Percentiles rank a stretch among this genome's conserved stretches.
These are phyloP conservation scores for Calocera cornea DNA, from an alignment of 768 basidiomycete species.

Conservation along the genomic window DNA sequence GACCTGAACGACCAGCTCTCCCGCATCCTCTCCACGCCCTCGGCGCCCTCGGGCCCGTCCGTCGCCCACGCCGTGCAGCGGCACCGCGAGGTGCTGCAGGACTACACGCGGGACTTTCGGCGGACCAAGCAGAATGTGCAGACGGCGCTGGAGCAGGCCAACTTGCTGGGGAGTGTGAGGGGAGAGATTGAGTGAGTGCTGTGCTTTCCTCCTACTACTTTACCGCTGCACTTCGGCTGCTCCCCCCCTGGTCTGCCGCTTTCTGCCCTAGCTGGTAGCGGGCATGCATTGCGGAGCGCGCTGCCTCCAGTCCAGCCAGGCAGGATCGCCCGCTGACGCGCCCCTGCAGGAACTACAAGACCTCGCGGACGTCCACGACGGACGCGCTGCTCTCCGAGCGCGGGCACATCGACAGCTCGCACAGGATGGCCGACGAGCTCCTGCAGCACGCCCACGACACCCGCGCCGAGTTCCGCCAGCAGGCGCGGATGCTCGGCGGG, in stretches of 20 bases:
- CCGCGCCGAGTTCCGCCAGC: constrained; percentile 77
- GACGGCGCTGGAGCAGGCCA: constrained; percentile 71
- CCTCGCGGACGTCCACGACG: constrained; percentile 49
- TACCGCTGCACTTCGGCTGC: background rate
- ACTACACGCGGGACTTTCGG: constrained; percentile 69
- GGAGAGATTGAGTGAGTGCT: constrained; percentile 78
- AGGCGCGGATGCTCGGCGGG: constrained; percentile 56
- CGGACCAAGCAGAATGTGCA: constrained; percentile 76
- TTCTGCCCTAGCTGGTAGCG: background rate
- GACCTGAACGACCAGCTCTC: constrained; percentile 76
- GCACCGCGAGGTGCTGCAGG: constrained; percentile 79
- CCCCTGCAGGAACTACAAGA: constrained; percentile 62
- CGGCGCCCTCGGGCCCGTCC: constrained; percentile 58
- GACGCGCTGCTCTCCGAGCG: constrained; percentile 83
- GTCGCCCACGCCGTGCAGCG: constrained; percentile 82
- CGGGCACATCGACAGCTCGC: constrained; percentile 78
- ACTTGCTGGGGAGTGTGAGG: constrained; percentile 76
- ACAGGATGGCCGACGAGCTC: constrained; percentile 86
- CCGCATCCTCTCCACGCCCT: constrained; percentile 49
- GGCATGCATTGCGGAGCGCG: no score
- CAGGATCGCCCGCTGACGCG: background rate
- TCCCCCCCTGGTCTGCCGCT: background rate
- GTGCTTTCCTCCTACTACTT: no score
- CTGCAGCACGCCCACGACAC: constrained; percentile 97
- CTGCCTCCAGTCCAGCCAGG: no score